Base-by-base conservation (phyloP, 2,329 filamentous ascomycete species). In the Pseudogymnoascus sp. region DNA sequence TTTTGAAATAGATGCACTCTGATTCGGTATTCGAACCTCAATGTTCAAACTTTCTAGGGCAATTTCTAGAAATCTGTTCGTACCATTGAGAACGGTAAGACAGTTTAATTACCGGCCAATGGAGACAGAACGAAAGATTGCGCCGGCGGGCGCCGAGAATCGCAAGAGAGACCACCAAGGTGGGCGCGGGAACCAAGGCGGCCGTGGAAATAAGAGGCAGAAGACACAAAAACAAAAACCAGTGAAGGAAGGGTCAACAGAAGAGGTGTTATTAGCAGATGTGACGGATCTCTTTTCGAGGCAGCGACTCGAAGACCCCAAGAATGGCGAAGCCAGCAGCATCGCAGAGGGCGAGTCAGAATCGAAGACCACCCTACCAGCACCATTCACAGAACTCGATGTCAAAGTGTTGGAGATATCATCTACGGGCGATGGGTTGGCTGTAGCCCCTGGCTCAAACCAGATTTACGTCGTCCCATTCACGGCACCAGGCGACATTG, bases 341-440 rank as follows among this genome's bases (percentile, higher is more conserved):
- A 59, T 59, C 34, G 18, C 65, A 7, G 73, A 75, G 25, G 63
- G 59, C 14, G 64, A 61, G 11, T 64, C 67, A 25, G 64, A 68
- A n/a, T 63, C 65, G 42, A 60, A 34, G 65, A 31, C 23, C n/a
- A 38, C 9, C 1, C 76, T 92, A 1, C 89, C 90, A 1, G 84
- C 88, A 67, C 80, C 80, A 40, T 89, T 89, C 64, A 83, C 85
- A 5, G 90, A 96, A 73, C 85, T 95, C 42, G 88, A 96, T 62
- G 84, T 97, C 42, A 86, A 88, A n/a, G 87, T 97, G 64, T 76
- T 86, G 5, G 85, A 90, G 68, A 80, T 97, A 36, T 96, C 93
- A 0, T 97, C 93, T 0, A 96, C 91, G 0, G 95, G 95, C 62
- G 95, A 97, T 69, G 95, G 91, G 2, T 82, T 99, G 63, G 95